These are phyloP conservation scores for Aspergillus oerlinghausenensis DNA, from an alignment of 2,329 filamentous ascomycete genomes.

Conservation along the genomic window DNA sequence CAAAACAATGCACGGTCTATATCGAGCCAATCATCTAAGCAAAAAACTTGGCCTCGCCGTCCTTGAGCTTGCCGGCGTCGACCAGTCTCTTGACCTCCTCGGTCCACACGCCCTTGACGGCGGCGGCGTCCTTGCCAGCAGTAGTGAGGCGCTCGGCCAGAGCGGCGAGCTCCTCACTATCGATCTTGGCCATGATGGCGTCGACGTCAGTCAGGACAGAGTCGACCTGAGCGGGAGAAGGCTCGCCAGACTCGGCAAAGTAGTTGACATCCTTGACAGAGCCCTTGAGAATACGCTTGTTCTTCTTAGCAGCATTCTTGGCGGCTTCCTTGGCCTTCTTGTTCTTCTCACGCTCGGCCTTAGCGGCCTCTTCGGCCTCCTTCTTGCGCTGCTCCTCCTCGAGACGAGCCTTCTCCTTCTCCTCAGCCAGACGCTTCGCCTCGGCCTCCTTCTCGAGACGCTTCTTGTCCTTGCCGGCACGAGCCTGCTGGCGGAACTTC, in stretches of 20 bases:
- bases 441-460: conserved; percentile 84
- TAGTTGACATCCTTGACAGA: conserved; percentile 98
- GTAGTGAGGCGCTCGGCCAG: conserved; percentile 76
- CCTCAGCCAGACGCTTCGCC: conserved; percentile 80
- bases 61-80: conserved; percentile 78
- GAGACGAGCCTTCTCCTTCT: conserved; percentile 75
- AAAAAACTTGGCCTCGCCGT: conserved; percentile 67
- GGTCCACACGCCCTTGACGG: conserved; percentile 80
- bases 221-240: conserved; percentile 74
- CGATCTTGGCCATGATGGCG: conserved; percentile 78
- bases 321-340: conserved; percentile 99
- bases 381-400: conserved; percentile 75
- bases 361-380: conserved; percentile 81
- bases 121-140: conserved; percentile 69
- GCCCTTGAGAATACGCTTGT: conserved; percentile 93
- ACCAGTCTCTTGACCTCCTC: conserved; percentile 75
- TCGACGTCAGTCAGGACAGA: conserved; percentile 81
- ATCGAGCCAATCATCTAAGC: conserved; percentile 14
- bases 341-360: conserved; percentile 71
- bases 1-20: neutral
- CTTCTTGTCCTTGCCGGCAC: conserved; percentile 95
- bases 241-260: conserved; percentile 68
- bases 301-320: conserved; percentile 99
- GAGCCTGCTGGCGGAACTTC: conserved; percentile 88
- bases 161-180: conserved; percentile 81